Conservation (phyloP, 202 grass and related monocot genomes). For the Hordeum pubiflorum region DNA sequence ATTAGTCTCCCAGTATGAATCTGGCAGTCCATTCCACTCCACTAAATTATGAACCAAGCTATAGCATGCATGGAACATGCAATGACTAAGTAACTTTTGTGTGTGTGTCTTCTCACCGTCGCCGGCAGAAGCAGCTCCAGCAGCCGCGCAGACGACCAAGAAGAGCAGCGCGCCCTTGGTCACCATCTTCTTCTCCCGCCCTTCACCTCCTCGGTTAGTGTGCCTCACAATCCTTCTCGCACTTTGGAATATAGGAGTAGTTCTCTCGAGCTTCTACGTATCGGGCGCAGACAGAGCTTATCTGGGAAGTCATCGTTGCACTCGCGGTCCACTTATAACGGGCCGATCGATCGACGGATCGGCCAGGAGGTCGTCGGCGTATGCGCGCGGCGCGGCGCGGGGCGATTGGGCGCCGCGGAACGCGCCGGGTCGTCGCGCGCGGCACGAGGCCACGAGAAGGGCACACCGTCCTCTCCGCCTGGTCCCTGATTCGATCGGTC, state of each 20-base stretch:
- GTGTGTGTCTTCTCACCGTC: conserved; percentile 13
- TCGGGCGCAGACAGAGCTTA: background rate
- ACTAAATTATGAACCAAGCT: background rate
- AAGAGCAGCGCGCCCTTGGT: conserved; percentile 1
- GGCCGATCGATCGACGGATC: background rate
- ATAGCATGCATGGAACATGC: background rate
- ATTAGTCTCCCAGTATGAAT: no score
- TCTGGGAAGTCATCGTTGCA: background rate
- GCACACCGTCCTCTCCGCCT: background rate
- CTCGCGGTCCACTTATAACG: background rate
- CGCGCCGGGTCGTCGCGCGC: background rate
- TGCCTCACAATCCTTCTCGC: background rate
- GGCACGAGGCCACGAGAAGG: background rate
- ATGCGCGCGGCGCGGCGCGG: background rate
- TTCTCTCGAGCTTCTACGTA: background rate
- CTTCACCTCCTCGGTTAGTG: background rate
- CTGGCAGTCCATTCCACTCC: no score
- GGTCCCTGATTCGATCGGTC: background rate
- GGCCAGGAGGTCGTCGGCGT: background rate
- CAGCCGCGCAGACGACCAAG: conserved; percentile 5
- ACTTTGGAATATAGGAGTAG: background rate
- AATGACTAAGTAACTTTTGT: background rate
- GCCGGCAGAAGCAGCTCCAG: background rate
- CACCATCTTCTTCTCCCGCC: background rate
- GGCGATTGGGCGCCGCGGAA: conserved; percentile 8